These are phyloP conservation scores for Aspergillus diversus DNA, from an alignment of 495 filamentous ascomycete species.

Conservation along the genomic window DNA sequence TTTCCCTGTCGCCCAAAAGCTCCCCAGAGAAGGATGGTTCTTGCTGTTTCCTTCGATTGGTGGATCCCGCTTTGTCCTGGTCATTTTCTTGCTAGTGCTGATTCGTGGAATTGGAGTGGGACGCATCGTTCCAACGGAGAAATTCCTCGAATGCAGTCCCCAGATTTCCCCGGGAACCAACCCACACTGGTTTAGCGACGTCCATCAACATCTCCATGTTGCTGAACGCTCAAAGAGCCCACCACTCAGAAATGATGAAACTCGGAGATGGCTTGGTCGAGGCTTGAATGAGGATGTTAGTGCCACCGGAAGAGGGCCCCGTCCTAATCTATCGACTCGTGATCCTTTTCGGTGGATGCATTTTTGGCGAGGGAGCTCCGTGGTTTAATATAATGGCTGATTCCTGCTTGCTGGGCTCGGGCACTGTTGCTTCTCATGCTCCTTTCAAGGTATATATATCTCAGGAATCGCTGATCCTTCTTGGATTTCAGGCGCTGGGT, in stretches of 20 bases:
- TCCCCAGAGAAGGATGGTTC: background rate
- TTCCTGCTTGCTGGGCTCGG: constrained; percentile 16
- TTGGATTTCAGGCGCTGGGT: constrained; percentile 1
- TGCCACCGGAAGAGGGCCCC: constrained; percentile 22
- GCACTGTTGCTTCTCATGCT: constrained; percentile 2
- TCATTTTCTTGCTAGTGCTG: constrained; percentile 15
- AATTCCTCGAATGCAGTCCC: constrained; percentile 44
- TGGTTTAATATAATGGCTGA: constrained; percentile 23
- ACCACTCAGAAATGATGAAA: constrained; percentile 37
- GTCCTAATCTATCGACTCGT: constrained; percentile 11
- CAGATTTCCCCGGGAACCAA: constrained; percentile 29
- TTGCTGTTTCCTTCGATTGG: constrained; percentile 31
- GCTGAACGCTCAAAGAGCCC: constrained; percentile 29
- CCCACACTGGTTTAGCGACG: constrained; percentile 5
- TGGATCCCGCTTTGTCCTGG: constrained; percentile 36
- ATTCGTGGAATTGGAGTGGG: constrained; percentile 42
- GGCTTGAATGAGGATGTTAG: constrained; percentile 27
- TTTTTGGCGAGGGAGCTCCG: constrained; percentile 6
- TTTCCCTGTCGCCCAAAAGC: too few relatives aligned
- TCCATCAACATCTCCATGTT: constrained; percentile 9
- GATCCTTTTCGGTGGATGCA: constrained; percentile 19
- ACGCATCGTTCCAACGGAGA: constrained; percentile 29
- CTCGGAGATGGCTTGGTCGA: constrained; percentile 14
- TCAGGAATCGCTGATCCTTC: background rate
- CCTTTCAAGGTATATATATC: constrained; percentile 1